A percentile compares a stretch with the other conserved stretches of the same genome.
phyloP scores from a whole-genome alignment of 257 asterid genomes.

The Solanum pinnatisectum region DNA sequence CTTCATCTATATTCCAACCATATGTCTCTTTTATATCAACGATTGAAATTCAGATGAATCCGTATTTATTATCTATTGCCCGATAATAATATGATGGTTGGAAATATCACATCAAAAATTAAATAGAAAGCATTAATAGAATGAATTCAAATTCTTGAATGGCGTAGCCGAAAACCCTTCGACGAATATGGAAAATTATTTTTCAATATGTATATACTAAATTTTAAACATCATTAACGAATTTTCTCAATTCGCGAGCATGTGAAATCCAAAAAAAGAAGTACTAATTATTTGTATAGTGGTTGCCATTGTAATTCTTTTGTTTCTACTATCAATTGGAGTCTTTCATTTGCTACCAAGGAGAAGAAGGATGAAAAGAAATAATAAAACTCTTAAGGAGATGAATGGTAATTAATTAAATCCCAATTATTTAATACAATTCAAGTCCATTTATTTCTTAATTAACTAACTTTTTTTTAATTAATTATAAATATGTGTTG shows the following conservation, averaged over 20 bases:
- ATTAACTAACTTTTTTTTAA: not conserved
- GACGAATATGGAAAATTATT: no score
- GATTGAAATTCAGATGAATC: not conserved
- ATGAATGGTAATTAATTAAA: not conserved
- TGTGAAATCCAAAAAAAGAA: not conserved
- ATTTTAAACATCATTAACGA: not conserved
- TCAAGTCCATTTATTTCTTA: not conserved
- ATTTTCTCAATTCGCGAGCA: not conserved
- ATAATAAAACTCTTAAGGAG: not conserved
- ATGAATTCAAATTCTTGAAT: not conserved
- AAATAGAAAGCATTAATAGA: not conserved
- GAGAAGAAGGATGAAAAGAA: not conserved
- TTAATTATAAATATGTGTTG: not conserved
- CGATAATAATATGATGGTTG: not conserved
- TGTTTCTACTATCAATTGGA: not conserved
- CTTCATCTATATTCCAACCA: not conserved
- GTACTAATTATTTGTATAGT: not conserved
- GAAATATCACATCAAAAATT: not conserved
- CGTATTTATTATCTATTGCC: fast-evolving
- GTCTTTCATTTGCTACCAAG: not conserved
- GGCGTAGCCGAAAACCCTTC: not conserved
- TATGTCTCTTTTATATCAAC: not conserved
- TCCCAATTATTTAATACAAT: not conserved
- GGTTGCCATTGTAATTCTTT: not conserved
- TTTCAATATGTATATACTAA: not conserved